phyloP scores from a whole-genome alignment of 768 basidiomycete genomes.

The Leccinum ochraceum region DNA sequence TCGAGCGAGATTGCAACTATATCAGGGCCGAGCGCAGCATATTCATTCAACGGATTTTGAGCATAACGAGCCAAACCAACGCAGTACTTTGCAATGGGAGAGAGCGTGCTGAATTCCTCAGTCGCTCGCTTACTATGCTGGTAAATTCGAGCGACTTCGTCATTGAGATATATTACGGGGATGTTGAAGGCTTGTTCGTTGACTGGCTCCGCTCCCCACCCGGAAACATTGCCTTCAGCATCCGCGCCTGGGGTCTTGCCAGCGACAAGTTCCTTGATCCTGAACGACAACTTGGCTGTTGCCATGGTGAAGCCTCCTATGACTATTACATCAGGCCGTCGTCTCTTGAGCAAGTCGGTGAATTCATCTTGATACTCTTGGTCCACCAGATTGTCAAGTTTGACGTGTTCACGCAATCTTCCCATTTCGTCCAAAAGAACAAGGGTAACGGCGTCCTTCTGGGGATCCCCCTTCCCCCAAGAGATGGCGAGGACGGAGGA shows the following conservation, averaged over 20 bases:
- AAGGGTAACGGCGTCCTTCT: conserved; percentile 83
- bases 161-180: conserved; percentile 80
- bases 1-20: conserved; percentile 82
- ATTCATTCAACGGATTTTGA: conserved; percentile 94
- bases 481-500: conserved; percentile 86
- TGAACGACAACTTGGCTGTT: conserved; percentile 67
- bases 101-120: conserved; percentile 79
- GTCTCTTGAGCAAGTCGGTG: conserved; percentile 74
- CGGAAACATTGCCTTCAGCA: conserved; percentile 18
- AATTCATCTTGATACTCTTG: conserved; percentile 70
- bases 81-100: conserved; percentile 85
- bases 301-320: conserved; percentile 87
- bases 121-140: conserved; percentile 86
- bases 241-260: conserved; percentile 30
- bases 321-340: conserved; percentile 86
- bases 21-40: conserved; percentile 84
- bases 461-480: conserved; percentile 94
- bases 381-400: conserved; percentile 85
- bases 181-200: conserved; percentile 54
- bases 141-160: conserved; percentile 93
- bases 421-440: conserved; percentile 89
- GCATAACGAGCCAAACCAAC: conserved; percentile 90
- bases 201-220: conserved; percentile 31
- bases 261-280: conserved; percentile 58
- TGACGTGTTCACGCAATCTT: conserved; percentile 85